Evolutionary conservation across 139 green algal species (phyloP), one percentile per base, ranked within the genome.

Genomic region (Marvania coccoides): DNA sequence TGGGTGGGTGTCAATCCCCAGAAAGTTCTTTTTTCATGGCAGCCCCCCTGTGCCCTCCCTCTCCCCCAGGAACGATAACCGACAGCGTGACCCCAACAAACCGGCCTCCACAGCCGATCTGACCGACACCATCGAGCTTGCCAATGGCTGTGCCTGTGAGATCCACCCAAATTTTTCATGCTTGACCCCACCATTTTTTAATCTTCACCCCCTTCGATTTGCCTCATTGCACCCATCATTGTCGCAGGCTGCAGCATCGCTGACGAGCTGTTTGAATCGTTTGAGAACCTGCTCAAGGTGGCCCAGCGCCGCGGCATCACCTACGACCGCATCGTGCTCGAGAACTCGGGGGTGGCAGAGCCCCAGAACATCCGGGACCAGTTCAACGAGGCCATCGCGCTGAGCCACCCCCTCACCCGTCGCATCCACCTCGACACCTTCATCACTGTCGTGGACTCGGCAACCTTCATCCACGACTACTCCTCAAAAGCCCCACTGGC

Each of bases 331-430:
- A 91, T 97, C 75, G 78, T 97, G 3, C 63, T 97, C 56, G 91
- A 97, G 74, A 95, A 95, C 79, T 90, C 78, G 19, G 91, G 91
- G 5, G 91, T 97, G 13, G 91, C 91, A 4, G 91, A 97, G 78
- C 91, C 91, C 0, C 81, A 90, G 48, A 93, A 92, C 68, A 92
- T 97, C 58, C 73, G 89, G 7, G 91, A 97, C 73, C 82, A 89
- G 58, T 96, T 97, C 64, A 71, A 72, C 29, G 90, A 96, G 45
- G 88, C 90, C 7, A 47, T 62, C 7, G 77, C 65, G 23, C 29
- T 58, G 26, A 79, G 83, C 2, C 75, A 93, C 63, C 87, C 88
- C 0, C 56, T 96, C 30, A 73, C 89, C 64, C 31, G 82, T 7
- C 76, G 80, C 34, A 73, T 96, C 19, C 57, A 84, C 42, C 77